Percentiles rank a stretch among this genome's conserved stretches.
Conservation (phyloP, 2,329 filamentous ascomycete species). For the Alternaria arbusti region DNA sequence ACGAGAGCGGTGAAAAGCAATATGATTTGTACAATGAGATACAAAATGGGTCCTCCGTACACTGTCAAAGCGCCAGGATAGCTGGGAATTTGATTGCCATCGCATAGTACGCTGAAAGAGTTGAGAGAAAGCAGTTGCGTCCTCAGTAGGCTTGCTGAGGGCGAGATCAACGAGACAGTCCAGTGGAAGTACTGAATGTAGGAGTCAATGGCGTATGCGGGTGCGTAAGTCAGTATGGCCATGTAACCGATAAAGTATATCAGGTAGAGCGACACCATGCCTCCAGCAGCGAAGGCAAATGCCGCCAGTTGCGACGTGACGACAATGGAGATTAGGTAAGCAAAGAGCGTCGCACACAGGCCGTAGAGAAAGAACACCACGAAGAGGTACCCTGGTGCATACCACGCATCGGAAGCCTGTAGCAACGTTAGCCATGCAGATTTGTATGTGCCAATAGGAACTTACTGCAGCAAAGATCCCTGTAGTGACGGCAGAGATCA, state of each 20-base stretch:
- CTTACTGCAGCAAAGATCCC: conserved; percentile 69
- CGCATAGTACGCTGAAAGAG: conserved; percentile 80
- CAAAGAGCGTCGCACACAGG: conserved; percentile 74
- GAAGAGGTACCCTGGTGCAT: conserved; percentile 80
- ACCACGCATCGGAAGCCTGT: conserved; percentile 69
- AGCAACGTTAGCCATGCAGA: conserved; percentile 14
- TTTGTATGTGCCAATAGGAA: background rate
- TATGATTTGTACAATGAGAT: conserved; percentile 76
- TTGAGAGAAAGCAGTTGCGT: conserved; percentile 81
- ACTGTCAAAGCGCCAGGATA: conserved; percentile 74
- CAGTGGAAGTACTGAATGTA: conserved; percentile 76
- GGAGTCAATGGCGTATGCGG: conserved; percentile 70
- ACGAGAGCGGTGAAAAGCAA: conserved; percentile 75
- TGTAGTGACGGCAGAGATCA: conserved; percentile 69
- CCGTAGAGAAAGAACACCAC: conserved; percentile 82
- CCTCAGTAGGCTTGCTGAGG: conserved; percentile 76
- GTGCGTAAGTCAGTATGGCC: conserved; percentile 75
- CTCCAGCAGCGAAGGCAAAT: conserved; percentile 81
- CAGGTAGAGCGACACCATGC: conserved; percentile 66
- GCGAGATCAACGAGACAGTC: conserved; percentile 74
- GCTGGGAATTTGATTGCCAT: conserved; percentile 64
- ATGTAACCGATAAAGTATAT: conserved; percentile 56
- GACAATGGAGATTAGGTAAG: conserved; percentile 83
- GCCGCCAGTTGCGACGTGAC: conserved; percentile 79
- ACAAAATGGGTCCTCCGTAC: conserved; percentile 85